Evolutionary conservation across 495 filamentous ascomycete species (phyloP), one percentile per base, ranked within the genome.

Genomic region (Aspergillus olivimuriae): DNA sequence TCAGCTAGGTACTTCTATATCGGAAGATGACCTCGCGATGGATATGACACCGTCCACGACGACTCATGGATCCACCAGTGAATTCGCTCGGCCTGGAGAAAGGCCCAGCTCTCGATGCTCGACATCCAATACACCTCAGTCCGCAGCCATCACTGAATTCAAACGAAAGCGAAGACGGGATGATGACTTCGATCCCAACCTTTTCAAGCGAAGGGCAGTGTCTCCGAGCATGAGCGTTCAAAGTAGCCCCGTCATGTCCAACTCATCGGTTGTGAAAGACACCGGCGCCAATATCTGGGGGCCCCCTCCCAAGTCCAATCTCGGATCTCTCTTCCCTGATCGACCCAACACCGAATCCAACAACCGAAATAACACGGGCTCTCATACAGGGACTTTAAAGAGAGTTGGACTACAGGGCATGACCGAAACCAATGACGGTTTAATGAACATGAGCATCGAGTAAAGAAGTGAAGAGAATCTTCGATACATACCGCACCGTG

Each of bases 381-480:
- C 59, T 31, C 56, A 62, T 58, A 40, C 62, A 2, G 70, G 69
- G 17, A 66, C 68, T 10, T 58, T 74, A 20, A 86, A 86, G 48
- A 73, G 91, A 41, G 72, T 97, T 20, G 94, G 94, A 16, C 75
- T 94, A 41, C 92, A 97, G 61, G 92, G 92, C 0, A 95, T 97
- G 88, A 87, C 73, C 37, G 94, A 97, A 67, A 92, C 94, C 3
- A 86, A 88, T 55, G 92, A 97, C 66, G 87, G 89, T 16, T 72
- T 97, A 50, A 96, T 95, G 86, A 89, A 92, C 55, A 91, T 98
- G 89, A 95, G 87, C 58, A 91, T 95, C 57, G 89, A 95, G 43
- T 75, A 55, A 66, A 2, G 19, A 21, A n/a, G 11, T 28, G 24
- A 28, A 11, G 24, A 28, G n/a, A n/a, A n/a, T n/a, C n/a, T n/a